These are phyloP conservation scores for Epichloe brachyelytri DNA, from an alignment of 2,329 filamentous ascomycete species.

Conservation along the genomic window DNA sequence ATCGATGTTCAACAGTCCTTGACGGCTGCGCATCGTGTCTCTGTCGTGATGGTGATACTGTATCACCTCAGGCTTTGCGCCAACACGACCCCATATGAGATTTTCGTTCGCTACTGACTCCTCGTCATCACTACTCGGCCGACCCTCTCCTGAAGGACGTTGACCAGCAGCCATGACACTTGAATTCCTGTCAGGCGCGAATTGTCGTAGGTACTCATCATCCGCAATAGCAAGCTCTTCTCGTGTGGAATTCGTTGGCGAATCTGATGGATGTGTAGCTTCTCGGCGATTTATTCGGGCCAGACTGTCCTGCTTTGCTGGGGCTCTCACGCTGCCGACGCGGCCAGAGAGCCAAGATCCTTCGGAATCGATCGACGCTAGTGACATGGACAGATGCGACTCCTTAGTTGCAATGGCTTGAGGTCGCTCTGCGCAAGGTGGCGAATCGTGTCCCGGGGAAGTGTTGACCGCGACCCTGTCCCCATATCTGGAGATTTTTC, in stretches of 20 bases:
- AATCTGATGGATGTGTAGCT: slow-evolving; percentile 23
- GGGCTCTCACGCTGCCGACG: slow-evolving; percentile 33
- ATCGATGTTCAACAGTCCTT: slow-evolving; percentile 35
- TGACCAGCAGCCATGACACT: slow-evolving; percentile 19
- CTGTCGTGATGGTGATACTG: slow-evolving; percentile 35
- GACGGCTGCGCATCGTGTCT: slow-evolving; percentile 36
- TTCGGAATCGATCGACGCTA: slow-evolving; percentile 91
- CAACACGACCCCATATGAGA: slow-evolving; percentile 39
- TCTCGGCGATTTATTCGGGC: slow-evolving; percentile 19
- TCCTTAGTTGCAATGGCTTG: slow-evolving; percentile 33
- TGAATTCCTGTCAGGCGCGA: slow-evolving; percentile 18
- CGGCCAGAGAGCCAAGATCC: slow-evolving; percentile 89
- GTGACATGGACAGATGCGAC: slow-evolving; percentile 64
- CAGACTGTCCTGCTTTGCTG: slow-evolving; percentile 31
- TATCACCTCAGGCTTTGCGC: slow-evolving; percentile 41
- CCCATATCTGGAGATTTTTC: slow-evolving; percentile 16
- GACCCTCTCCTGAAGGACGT: slow-evolving; percentile 35
- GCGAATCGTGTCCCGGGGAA: slow-evolving; percentile 29
- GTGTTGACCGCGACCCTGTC: slow-evolving; percentile 14
- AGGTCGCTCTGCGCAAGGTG: slow-evolving; percentile 30
- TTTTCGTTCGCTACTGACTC: slow-evolving; percentile 29
- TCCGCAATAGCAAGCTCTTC: slow-evolving; percentile 52
- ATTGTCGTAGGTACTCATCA: slow-evolving; percentile 59
- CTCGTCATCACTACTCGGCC: slow-evolving; percentile 46
- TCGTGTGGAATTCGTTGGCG: slow-evolving; percentile 33